A percentile compares a stretch with the other conserved stretches of the same genome.
phyloP scores from a whole-genome alignment of 2,329 filamentous ascomycete species.

The Boeremia lycopersici region DNA sequence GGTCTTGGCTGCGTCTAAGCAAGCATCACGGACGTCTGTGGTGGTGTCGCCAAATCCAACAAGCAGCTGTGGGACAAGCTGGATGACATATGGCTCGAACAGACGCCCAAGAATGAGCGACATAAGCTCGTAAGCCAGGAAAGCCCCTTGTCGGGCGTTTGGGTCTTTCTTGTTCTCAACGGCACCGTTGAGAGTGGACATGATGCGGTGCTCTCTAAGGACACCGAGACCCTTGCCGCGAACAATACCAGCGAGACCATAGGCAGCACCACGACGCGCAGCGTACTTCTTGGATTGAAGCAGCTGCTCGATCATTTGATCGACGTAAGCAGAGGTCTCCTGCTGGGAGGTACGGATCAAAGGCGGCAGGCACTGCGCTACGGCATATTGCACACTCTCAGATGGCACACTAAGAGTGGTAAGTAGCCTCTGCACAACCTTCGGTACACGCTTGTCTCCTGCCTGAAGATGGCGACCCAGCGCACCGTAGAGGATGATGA shows the following conservation, averaged over 20 bases:
- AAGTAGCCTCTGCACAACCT: slow-evolving; percentile 84
- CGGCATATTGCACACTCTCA: slow-evolving; percentile 94
- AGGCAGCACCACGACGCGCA: slow-evolving; percentile 89
- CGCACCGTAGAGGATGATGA: slow-evolving; percentile 96
- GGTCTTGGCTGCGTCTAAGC: slow-evolving; percentile 89
- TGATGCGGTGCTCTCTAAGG: slow-evolving; percentile 82
- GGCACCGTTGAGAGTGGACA: slow-evolving; percentile 78
- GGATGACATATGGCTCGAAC: slow-evolving; percentile 96
- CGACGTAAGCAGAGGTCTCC: slow-evolving; percentile 79
- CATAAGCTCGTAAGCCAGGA: slow-evolving; percentile 89
- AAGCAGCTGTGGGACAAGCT: slow-evolving; percentile 89
- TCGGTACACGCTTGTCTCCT: slow-evolving; percentile 85
- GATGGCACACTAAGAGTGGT: slow-evolving; percentile 91
- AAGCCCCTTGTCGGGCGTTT: slow-evolving; percentile 84
- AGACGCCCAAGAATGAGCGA: slow-evolving; percentile 83
- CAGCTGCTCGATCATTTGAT: slow-evolving; percentile 80
- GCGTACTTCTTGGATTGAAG: slow-evolving; percentile 89
- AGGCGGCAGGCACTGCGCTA: slow-evolving; percentile 90
- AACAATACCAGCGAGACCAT: slow-evolving; percentile 89
- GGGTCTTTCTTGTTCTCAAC: slow-evolving; percentile 95
- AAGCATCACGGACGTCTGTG: slow-evolving; percentile 88
- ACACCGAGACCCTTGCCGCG: slow-evolving; percentile 84
- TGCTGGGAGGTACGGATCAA: slow-evolving; percentile 82
- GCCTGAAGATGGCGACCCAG: slow-evolving; percentile 83
- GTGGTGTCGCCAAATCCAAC: slow-evolving; percentile 87